phyloP scores from a whole-genome alignment of 1,284 basidiomycete genomes.

The Ustilago shanxiensis region DNA sequence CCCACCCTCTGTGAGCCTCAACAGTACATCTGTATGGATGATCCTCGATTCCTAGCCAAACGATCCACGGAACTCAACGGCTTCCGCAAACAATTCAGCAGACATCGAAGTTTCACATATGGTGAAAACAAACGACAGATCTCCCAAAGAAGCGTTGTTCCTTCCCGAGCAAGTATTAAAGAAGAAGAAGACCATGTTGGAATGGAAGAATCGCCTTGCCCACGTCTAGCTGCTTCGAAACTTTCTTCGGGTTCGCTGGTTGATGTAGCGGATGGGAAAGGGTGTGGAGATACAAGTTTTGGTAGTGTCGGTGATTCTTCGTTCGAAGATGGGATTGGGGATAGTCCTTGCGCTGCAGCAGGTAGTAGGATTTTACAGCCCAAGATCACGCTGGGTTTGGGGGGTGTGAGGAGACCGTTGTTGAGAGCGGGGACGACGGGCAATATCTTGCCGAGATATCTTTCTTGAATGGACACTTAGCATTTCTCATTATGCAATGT shows the following conservation, averaged over 20 bases:
- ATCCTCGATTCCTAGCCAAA: slow-evolving; percentile 82
- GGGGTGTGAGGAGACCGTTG: slow-evolving; percentile 27
- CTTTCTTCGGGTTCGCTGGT: background rate
- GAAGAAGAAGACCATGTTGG: slow-evolving; percentile 40
- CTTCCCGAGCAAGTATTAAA: slow-evolving; percentile 24
- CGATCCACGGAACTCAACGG: slow-evolving; percentile 88
- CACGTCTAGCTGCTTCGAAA: background rate
- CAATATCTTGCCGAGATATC: slow-evolving; percentile 33
- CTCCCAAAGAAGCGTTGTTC: background rate
- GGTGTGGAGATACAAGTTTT: slow-evolving; percentile 63
- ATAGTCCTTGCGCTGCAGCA: slow-evolving; percentile 61
- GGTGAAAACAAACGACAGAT: slow-evolving; percentile 52
- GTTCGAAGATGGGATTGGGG: slow-evolving; percentile 59
- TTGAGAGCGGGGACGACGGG: slow-evolving; percentile 46
- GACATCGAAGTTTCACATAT: slow-evolving; percentile 66
- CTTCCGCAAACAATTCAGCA: slow-evolving; percentile 80
- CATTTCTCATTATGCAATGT: background rate
- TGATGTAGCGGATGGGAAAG: background rate
- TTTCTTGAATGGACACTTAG: background rate
- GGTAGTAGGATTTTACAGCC: slow-evolving; percentile 40
- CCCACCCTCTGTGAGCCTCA: slow-evolving; percentile 81
- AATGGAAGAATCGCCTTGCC: slow-evolving; percentile 50
- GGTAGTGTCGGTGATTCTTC: slow-evolving; percentile 63
- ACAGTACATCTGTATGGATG: slow-evolving; percentile 93
- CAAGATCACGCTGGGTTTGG: slow-evolving; percentile 21